phyloP scores from a whole-genome alignment of 257 asterid species.

The Gentiana dahurica region DNA sequence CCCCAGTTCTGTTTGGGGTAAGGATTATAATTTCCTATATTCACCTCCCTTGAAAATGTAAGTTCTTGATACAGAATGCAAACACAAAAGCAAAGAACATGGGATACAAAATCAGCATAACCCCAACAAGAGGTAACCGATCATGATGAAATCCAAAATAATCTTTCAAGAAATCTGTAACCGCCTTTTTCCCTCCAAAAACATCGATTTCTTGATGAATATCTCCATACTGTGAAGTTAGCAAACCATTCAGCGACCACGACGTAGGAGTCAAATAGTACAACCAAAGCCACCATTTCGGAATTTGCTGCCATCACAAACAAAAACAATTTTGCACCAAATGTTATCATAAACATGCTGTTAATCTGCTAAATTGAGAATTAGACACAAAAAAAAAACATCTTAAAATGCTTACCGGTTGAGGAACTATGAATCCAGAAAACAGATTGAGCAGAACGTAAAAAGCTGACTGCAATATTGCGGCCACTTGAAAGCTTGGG shows the following conservation, averaged over 20 bases:
- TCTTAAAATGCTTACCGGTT: slow-evolving; percentile 26
- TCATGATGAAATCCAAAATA: slow-evolving; percentile 34
- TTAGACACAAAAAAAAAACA: not conserved
- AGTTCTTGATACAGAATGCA: slow-evolving; percentile 22
- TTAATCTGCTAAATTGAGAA: too few relatives aligned
- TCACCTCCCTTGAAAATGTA: slow-evolving; percentile 37
- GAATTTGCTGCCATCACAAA: slow-evolving; percentile 30
- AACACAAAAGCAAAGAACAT: slow-evolving; percentile 28
- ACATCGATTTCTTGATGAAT: slow-evolving; percentile 14
- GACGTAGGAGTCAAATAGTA: slow-evolving; percentile 37
- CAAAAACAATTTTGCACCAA: too few relatives aligned
- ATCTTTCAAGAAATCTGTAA: slow-evolving; percentile 29
- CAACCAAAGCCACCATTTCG: slow-evolving; percentile 55
- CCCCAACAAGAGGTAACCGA: slow-evolving; percentile 35
- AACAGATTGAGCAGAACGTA: slow-evolving; percentile 36
- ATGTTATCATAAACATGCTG: too few relatives aligned
- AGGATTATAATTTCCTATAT: not conserved
- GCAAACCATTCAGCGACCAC: slow-evolving; percentile 41
- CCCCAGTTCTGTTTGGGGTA: not conserved
- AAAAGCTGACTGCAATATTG: slow-evolving; percentile 33
- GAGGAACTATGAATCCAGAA: slow-evolving; percentile 53
- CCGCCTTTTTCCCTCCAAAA: slow-evolving; percentile 24
- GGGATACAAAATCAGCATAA: slow-evolving; percentile 29
- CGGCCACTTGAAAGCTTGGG: slow-evolving; percentile 20
- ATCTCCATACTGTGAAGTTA: slow-evolving; percentile 46